phyloP scores from a whole-genome alignment of 2,329 filamentous ascomycete species.

The Nigrospora sphaerica region DNA sequence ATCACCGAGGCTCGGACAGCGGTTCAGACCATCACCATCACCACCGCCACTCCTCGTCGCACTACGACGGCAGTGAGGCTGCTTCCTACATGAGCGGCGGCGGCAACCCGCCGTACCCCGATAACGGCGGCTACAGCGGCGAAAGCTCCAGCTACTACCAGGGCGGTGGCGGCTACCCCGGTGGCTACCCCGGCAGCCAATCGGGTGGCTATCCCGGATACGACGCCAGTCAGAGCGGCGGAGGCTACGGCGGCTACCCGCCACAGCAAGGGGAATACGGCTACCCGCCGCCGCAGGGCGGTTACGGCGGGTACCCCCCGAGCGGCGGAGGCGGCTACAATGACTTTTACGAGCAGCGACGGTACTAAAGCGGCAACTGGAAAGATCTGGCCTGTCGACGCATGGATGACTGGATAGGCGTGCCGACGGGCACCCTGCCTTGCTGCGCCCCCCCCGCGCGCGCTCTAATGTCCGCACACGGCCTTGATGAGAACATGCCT shows the following conservation, averaged over 20 bases:
- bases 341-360: neutral
- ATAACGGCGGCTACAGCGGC: slow-evolving; percentile 13
- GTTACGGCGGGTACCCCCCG: neutral
- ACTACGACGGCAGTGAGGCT: neutral
- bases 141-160: slow-evolving; percentile 7
- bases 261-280: neutral
- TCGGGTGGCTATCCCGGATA: slow-evolving; percentile 11
- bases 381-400: too few relatives aligned
- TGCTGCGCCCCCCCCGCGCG: too few relatives aligned
- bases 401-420: too few relatives aligned
- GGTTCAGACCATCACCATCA: neutral
- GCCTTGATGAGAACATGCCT: too few relatives aligned
- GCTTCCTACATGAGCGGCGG: too few relatives aligned
- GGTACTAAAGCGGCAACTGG: neutral
- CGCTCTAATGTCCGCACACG: too few relatives aligned
- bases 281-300: neutral
- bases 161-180: slow-evolving; percentile 9
- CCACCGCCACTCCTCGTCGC: neutral
- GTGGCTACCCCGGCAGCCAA: slow-evolving; percentile 8
- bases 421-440: too few relatives aligned
- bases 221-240: slow-evolving; percentile 1
- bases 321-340: neutral
- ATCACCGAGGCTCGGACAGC: slow-evolving; percentile 13
- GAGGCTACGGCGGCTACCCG: neutral
- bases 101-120: neutral